A percentile compares a stretch with the other conserved stretches of the same genome.
phyloP scores from a whole-genome alignment of 129 eudicot genomes.

The Mikania micrantha region DNA sequence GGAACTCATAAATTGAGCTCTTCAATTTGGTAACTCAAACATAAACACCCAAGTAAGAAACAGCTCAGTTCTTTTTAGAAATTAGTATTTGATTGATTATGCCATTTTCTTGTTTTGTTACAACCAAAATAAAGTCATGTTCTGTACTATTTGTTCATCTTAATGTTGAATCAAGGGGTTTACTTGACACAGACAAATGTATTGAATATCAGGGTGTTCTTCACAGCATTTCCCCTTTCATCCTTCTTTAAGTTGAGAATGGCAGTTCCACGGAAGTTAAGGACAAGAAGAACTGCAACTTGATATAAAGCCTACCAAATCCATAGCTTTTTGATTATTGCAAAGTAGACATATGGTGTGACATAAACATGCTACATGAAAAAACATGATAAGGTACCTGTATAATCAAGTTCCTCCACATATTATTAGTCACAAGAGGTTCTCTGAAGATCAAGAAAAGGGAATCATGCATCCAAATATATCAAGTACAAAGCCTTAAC shows the following conservation, averaged over 20 bases:
- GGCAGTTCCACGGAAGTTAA: slow-evolving; percentile 51
- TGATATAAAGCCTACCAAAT: slow-evolving; percentile 74
- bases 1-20: too few species aligned
- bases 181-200: slow-evolving; percentile 91
- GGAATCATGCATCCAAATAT: neutral
- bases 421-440: slow-evolving; percentile 86
- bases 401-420: slow-evolving; percentile 91
- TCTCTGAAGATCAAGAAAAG: slow-evolving; percentile 47
- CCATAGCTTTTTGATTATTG: neutral
- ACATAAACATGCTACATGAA: too few species aligned
- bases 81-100: too few species aligned
- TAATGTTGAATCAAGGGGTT: slow-evolving; percentile 5
- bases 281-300: slow-evolving; percentile 69
- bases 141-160: neutral
- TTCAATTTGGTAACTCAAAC: too few species aligned
- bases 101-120: too few species aligned
- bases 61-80: too few species aligned
- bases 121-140: too few species aligned
- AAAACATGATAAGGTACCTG: slow-evolving; percentile 44
- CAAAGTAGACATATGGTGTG: too few species aligned
- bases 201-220: slow-evolving; percentile 76
- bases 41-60: too few species aligned
- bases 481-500: neutral
- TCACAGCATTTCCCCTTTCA: slow-evolving; percentile 45
- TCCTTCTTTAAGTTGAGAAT: slow-evolving; percentile 45